Evolutionary conservation across 202 grass and related monocot genomes (phyloP).

Genomic region (Hordeum pubiflorum): DNA sequence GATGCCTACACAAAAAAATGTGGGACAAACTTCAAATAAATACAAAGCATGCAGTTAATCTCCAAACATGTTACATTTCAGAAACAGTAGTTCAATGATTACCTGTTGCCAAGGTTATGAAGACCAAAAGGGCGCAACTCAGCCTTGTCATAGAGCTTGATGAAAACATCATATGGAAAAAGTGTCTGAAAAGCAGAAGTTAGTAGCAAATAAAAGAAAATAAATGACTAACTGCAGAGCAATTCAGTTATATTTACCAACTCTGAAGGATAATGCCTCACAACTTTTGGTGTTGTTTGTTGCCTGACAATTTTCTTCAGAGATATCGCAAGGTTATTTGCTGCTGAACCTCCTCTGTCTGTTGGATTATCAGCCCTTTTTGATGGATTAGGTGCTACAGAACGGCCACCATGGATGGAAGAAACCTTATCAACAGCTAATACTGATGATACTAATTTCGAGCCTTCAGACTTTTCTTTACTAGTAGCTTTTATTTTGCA

Average conservation of each 20-base stretch:
- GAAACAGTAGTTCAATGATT: slow-evolving; percentile 27
- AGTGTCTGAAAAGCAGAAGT: slow-evolving; percentile 45
- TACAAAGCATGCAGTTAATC: neutral
- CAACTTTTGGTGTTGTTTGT: slow-evolving; percentile 51
- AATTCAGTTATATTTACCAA: slow-evolving; percentile 41
- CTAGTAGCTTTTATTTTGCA: slow-evolving; percentile 22
- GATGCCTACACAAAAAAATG: slow-evolving; percentile 1
- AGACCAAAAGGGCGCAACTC: slow-evolving; percentile 80
- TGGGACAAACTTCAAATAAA: neutral
- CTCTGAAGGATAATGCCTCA: slow-evolving; percentile 80
- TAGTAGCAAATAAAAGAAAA: slow-evolving; percentile 18
- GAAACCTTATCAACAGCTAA: slow-evolving; percentile 32
- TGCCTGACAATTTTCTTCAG: slow-evolving; percentile 61
- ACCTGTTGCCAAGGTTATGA: slow-evolving; percentile 89
- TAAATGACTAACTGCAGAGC: neutral
- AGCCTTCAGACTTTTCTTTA: slow-evolving; percentile 13
- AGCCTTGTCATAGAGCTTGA: slow-evolving; percentile 71
- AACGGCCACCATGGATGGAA: slow-evolving; percentile 15
- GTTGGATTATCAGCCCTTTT: slow-evolving; percentile 36
- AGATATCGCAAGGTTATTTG: slow-evolving; percentile 44
- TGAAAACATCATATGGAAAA: slow-evolving; percentile 80
- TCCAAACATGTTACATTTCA: neutral
- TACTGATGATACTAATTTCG: slow-evolving; percentile 30
- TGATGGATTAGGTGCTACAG: slow-evolving; percentile 18
- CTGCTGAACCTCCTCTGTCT: slow-evolving; percentile 29